These are phyloP conservation scores for Russula sp. DNA, from an alignment of 768 basidiomycete genomes.

Conservation along the genomic window DNA sequence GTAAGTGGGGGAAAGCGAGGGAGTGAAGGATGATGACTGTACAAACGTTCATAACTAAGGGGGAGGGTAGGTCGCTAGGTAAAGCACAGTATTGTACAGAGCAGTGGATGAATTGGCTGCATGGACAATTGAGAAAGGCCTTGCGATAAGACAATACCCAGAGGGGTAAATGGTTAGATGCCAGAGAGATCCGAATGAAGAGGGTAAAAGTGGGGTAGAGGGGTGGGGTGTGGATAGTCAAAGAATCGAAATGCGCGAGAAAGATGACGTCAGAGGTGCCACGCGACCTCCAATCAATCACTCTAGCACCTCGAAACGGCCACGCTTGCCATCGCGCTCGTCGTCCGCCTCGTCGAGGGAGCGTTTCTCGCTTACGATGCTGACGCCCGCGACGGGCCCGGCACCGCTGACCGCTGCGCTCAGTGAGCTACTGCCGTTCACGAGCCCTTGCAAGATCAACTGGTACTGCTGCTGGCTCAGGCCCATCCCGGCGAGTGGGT, in stretches of 20 bases:
- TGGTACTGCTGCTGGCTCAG: constrained; percentile 86
- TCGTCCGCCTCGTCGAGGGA: constrained; percentile 30
- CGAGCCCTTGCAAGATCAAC: constrained; percentile 66
- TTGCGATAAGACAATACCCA: not conserved
- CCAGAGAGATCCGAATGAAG: constrained; percentile 9
- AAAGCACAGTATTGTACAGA: constrained; percentile 15
- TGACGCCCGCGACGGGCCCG: constrained; percentile 33
- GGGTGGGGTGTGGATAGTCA: not conserved
- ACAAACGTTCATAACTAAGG: constrained; percentile 9
- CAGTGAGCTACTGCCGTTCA: constrained; percentile 44
- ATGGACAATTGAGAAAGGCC: constrained; percentile 6
- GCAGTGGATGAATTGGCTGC: constrained; percentile 5
- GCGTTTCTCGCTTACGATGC: constrained; percentile 22
- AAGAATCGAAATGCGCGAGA: not conserved
- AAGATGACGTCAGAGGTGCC: not conserved
- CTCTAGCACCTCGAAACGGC: constrained; percentile 38
- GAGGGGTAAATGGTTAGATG: constrained; percentile 5
- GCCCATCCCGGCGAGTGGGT: constrained; percentile 84
- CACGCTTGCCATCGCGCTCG: constrained; percentile 35
- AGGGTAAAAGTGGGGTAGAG: not conserved
- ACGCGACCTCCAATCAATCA: constrained; percentile 15
- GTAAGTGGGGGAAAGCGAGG: not conserved
- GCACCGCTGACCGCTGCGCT: not conserved
- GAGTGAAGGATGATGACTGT: not conserved
- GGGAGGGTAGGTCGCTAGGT: not conserved